Evolutionary conservation across 129 eudicot species (phyloP).

Genomic region (Apium graveolens): DNA sequence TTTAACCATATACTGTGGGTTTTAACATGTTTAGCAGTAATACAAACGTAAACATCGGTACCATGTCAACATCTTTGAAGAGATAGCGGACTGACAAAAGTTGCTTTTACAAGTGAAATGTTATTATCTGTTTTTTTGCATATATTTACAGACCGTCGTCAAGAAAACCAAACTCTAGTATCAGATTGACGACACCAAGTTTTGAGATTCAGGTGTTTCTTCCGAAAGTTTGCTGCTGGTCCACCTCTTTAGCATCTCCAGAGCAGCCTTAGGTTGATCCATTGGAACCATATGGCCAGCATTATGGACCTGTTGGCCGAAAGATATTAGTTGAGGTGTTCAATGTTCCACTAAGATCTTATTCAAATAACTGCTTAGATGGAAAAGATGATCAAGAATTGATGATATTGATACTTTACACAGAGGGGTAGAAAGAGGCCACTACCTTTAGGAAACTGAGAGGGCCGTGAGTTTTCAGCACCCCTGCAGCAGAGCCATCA

Average conservation of each 20-base stretch:
- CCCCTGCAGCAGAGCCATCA: slow-evolving; percentile 77
- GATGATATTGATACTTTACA: neutral
- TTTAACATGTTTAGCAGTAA: neutral
- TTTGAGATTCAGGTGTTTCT: slow-evolving; percentile 22
- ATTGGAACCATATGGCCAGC: slow-evolving; percentile 99
- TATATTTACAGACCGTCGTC: slow-evolving; percentile 10
- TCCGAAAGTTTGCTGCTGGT: slow-evolving; percentile 51
- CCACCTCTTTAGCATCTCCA: slow-evolving; percentile 90
- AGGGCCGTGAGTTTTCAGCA: slow-evolving; percentile 63
- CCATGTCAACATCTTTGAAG: neutral
- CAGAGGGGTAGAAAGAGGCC: neutral
- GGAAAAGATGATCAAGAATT: neutral
- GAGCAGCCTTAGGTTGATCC: slow-evolving; percentile 92
- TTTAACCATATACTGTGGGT: neutral
- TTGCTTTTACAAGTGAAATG: neutral
- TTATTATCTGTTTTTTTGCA: slow-evolving; percentile 1
- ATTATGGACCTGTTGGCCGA: slow-evolving; percentile 60
- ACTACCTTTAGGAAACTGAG: slow-evolving; percentile 83
- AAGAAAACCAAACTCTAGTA: slow-evolving; percentile 8
- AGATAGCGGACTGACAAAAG: neutral
- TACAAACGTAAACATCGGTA: neutral
- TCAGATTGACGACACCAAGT: slow-evolving; percentile 47
- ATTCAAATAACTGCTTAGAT: neutral
- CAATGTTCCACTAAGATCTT: neutral
- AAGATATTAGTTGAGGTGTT: neutral